Percentiles rank a stretch among this genome's conserved stretches.
Conservation (phyloP, 176 grass and related monocot genomes). For the Juncus inflexus region DNA sequence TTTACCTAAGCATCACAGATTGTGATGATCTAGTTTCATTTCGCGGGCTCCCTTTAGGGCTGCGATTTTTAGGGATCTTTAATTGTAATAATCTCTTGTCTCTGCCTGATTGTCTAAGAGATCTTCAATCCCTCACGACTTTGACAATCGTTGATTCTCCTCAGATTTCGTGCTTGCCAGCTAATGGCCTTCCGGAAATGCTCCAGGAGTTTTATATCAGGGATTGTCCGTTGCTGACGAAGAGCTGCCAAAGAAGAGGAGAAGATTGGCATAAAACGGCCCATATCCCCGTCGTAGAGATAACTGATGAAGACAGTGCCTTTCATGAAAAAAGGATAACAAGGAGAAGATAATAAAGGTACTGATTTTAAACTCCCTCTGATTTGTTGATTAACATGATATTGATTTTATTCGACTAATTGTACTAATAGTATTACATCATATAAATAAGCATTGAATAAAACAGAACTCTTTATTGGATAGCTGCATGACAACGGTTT, state of each 20-base stretch:
- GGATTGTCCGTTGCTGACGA: constrained; percentile 42
- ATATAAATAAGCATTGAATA: too few species aligned
- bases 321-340: not conserved
- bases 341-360: too few species aligned
- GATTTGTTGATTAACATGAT: too few species aligned
- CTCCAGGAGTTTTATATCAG: constrained; percentile 48
- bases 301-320: not conserved
- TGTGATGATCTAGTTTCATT: constrained; percentile 47
- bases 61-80: constrained; percentile 48
- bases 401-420: too few species aligned
- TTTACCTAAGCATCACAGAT: constrained; percentile 30
- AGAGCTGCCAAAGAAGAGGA: constrained; percentile 36
- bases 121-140: constrained; percentile 29
- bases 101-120: constrained; percentile 46
- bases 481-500: too few species aligned
- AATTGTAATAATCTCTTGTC: constrained; percentile 33
- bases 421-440: too few species aligned
- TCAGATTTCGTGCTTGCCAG: constrained; percentile 42
- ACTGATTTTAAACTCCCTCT: too few species aligned
- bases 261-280: constrained; percentile 45
- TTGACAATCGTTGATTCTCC: constrained; percentile 49
- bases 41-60: constrained; percentile 34
- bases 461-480: too few species aligned
- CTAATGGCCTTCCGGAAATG: constrained; percentile 31
- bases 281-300: constrained; percentile 42